Evolutionary conservation across 768 basidiomycete genomes (phyloP).

Genomic region (Neoboletus brunneissimus): DNA sequence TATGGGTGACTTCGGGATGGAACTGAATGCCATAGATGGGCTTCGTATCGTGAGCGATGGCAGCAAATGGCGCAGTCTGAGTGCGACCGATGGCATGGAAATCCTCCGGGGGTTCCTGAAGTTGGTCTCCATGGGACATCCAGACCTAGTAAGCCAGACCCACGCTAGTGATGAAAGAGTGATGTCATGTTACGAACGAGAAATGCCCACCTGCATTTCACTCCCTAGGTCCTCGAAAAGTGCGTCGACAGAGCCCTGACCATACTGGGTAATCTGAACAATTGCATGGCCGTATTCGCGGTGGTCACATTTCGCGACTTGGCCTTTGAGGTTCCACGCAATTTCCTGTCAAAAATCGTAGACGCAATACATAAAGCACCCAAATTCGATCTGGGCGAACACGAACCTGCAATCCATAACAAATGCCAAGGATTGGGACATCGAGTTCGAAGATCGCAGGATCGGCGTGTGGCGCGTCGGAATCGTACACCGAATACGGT

Average conservation of each 20-base stretch:
- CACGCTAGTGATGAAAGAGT: background rate
- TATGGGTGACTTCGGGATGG: slow-evolving; percentile 98
- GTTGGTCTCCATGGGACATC: slow-evolving; percentile 99
- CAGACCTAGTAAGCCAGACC: slow-evolving; percentile 71
- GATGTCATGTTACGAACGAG: background rate
- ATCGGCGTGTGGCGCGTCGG: slow-evolving; percentile 91
- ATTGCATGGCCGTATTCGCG: slow-evolving; percentile 95
- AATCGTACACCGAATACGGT: slow-evolving; percentile 96
- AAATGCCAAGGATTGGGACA: slow-evolving; percentile 93
- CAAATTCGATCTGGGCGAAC: background rate
- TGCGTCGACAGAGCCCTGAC: slow-evolving; percentile 57
- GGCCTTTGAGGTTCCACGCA: slow-evolving; percentile 81
- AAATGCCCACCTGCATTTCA: slow-evolving; percentile 71
- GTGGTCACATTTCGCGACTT: slow-evolving; percentile 82
- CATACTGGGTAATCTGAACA: slow-evolving; percentile 67
- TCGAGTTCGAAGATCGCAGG: slow-evolving; percentile 84
- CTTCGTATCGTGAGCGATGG: slow-evolving; percentile 86
- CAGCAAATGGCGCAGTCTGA: slow-evolving; percentile 84
- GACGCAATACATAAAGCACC: background rate
- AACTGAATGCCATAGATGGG: slow-evolving; percentile 97
- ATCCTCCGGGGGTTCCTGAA: slow-evolving; percentile 72
- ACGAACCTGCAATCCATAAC: slow-evolving; percentile 90
- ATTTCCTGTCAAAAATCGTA: slow-evolving; percentile 64
- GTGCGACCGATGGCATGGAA: slow-evolving; percentile 91
- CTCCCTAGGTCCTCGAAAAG: slow-evolving; percentile 87